Evolutionary conservation across 2,329 filamentous ascomycete genomes (phyloP).

Genomic region (Lomentospora prolificans): DNA sequence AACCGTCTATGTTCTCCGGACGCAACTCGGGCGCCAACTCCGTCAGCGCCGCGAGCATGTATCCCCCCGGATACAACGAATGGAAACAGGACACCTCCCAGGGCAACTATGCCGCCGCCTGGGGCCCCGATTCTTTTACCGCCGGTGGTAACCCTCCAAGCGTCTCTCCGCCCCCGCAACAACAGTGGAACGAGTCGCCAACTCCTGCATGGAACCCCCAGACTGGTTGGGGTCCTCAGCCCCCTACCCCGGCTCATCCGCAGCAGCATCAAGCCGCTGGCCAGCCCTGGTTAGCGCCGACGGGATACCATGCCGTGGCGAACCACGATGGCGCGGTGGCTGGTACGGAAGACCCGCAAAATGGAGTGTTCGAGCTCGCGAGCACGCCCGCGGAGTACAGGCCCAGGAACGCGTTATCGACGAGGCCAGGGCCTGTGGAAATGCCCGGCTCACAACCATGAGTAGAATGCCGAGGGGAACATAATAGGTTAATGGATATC

Average conservation of each 20-base stretch:
- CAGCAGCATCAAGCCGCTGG: neutral
- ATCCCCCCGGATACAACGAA: neutral
- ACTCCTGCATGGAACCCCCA: neutral
- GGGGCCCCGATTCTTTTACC: slow-evolving; percentile 6
- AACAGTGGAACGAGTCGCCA: neutral
- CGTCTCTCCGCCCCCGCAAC: neutral
- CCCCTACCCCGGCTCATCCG: neutral
- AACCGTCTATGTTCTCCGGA: neutral
- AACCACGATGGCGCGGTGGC: neutral
- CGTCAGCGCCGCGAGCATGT: neutral
- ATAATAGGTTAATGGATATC: neutral
- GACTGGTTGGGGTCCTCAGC: neutral
- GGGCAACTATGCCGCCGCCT: neutral
- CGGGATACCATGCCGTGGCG: neutral
- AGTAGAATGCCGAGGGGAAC: neutral
- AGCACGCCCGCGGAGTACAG: slow-evolving; percentile 1
- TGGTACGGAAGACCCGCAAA: neutral
- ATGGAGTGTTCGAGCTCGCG: slow-evolving; percentile 5
- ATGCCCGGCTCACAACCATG: slow-evolving; percentile 4
- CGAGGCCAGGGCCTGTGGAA: slow-evolving; percentile 2
- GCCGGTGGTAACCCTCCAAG: neutral
- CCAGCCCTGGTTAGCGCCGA: neutral
- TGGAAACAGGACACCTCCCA: neutral
- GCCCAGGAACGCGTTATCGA: neutral
- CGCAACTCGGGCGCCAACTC: neutral